Percentiles rank a stretch among this genome's conserved stretches.
Evolutionary conservation across 176 grass and related monocot genomes (phyloP).

Genomic region (Carex littledalei): DNA sequence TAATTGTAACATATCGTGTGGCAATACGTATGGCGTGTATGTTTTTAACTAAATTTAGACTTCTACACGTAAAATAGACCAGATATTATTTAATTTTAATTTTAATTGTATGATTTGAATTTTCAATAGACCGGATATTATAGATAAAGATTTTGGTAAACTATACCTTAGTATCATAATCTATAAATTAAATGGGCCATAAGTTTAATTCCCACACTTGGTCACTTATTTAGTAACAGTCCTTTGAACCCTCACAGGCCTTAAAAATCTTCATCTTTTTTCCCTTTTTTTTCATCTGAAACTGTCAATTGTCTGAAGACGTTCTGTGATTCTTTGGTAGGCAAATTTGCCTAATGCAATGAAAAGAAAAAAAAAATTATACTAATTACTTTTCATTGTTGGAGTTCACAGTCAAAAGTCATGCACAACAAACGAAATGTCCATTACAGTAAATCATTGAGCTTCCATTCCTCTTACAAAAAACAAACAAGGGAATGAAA

Average conservation of each 20-base stretch:
- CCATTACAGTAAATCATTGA: background rate
- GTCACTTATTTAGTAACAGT: background rate
- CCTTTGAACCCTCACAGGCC: background rate
- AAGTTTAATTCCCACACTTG: background rate
- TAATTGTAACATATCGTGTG: too few relatives aligned
- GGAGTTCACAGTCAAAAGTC: background rate
- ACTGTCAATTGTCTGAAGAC: background rate
- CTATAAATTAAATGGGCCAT: background rate
- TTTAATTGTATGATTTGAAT: too few relatives aligned
- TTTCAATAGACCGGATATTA: too few relatives aligned
- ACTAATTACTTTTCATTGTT: background rate
- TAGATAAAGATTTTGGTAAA: too few relatives aligned
- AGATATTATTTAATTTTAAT: too few relatives aligned
- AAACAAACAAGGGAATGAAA: constrained; percentile 29
- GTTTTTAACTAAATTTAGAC: too few relatives aligned
- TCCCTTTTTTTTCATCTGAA: background rate
- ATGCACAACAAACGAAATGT: background rate
- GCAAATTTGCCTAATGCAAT: background rate
- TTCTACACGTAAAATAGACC: too few relatives aligned
- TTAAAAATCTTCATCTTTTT: background rate
- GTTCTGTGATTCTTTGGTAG: background rate
- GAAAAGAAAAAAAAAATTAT: background rate
- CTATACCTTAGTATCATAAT: too few relatives aligned
- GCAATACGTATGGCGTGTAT: too few relatives aligned
- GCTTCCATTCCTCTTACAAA: constrained; percentile 22